Conservation (phyloP, 495 filamentous ascomycete species). For the Zalerion maritima region DNA sequence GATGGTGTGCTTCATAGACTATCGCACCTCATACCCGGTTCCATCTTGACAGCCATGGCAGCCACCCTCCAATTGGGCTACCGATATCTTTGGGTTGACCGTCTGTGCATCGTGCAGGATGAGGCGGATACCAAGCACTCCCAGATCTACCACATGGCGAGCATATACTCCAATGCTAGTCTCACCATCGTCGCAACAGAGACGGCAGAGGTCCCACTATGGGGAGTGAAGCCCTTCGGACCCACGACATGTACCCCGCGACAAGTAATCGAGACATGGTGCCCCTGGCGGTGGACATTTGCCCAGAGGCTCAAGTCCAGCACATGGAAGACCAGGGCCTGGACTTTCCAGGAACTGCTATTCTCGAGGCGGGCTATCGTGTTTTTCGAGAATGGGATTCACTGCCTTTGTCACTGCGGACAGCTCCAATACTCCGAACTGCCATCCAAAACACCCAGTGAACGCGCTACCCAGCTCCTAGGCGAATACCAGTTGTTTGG, state of each 20-base stretch:
- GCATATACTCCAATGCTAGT: slow-evolving; percentile 13
- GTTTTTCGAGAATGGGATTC: slow-evolving; percentile 8
- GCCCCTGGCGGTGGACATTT: neutral
- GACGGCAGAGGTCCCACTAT: slow-evolving; percentile 5
- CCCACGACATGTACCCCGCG: neutral
- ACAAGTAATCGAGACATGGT: neutral
- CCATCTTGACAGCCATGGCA: slow-evolving; percentile 9
- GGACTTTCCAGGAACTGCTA: slow-evolving; percentile 13
- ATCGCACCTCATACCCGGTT: slow-evolving; percentile 6
- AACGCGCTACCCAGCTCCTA: neutral
- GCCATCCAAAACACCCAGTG: slow-evolving; percentile 2
- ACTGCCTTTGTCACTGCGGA: slow-evolving; percentile 7
- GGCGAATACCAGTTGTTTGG: no score
- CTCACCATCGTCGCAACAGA: slow-evolving; percentile 14
- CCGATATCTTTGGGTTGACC: slow-evolving; percentile 15
- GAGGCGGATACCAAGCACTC: slow-evolving; percentile 9
- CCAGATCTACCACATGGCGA: slow-evolving; percentile 13
- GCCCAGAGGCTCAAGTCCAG: slow-evolving; percentile 2
- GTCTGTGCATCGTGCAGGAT: slow-evolving; percentile 16
- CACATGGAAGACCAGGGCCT: slow-evolving; percentile 7
- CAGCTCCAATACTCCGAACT: slow-evolving; percentile 1
- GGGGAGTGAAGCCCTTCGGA: slow-evolving; percentile 7
- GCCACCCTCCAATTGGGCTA: slow-evolving; percentile 5
- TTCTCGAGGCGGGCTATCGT: slow-evolving; percentile 7
- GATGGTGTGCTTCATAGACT: no score